Base-by-base conservation (phyloP, 139 green algal species). In the Yamagishiella unicocca region DNA sequence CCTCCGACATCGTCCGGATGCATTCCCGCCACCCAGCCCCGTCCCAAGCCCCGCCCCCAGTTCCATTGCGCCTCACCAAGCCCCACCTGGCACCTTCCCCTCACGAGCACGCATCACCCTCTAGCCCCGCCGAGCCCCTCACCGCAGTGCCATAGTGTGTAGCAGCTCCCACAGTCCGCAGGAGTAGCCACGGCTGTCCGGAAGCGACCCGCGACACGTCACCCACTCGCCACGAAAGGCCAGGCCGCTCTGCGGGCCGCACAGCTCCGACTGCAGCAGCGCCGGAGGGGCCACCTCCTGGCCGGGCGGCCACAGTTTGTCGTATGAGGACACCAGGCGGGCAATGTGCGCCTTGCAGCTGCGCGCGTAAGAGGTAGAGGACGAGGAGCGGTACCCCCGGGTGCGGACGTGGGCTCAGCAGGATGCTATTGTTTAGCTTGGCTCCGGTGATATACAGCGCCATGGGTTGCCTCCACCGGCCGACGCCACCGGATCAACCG, bases 101-200 rank as follows among this genome's bases (percentile, higher is more conserved):
- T 76, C n/a, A n/a, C n/a, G n/a, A n/a, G n/a, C n/a, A n/a, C n/a
- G n/a, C n/a, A n/a, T n/a, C n/a, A n/a, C n/a, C n/a, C n/a, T n/a
- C n/a, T n/a, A n/a, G 21, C 22, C 31, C 61, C 71, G 21, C 53
- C n/a, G 5, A 76, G 50, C 83, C n/a, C 1, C 72, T 22, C 53
- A 88, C 90, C 90, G 81, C 46, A 68, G 50, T 25, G 94, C 90
- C 45, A 95, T 78, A 8, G 91, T 90, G 88, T 98, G 95, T 2
- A 98, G 78, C 78, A 97, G 79, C 76, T 93, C 58, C 95, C 95
- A 98, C 66, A 98, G 76, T 5, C 88, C 95, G 66, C 95, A 98
- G 0, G 94, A 97, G 90, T 95, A 97, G 42, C 95, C 95, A 1
- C 95, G 83, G 9, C 31, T 90, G 21, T 90, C 83, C 7, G 88